phyloP scores from a whole-genome alignment of 2,329 filamentous ascomycete genomes.

The Capronia epimyces region DNA sequence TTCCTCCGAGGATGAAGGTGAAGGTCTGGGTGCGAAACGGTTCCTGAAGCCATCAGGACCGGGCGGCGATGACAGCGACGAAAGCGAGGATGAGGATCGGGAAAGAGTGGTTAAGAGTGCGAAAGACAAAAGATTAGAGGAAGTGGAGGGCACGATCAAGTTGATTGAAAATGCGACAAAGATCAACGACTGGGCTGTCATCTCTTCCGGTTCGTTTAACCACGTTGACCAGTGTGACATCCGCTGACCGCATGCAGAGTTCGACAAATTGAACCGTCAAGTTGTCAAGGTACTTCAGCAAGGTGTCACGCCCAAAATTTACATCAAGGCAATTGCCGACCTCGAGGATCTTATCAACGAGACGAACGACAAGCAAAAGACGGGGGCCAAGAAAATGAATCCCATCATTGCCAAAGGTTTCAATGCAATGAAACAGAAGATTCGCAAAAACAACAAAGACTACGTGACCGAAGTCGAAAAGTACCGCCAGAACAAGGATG shows the following conservation, averaged over 20 bases:
- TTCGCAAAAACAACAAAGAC: constrained; percentile 98
- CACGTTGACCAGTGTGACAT: not conserved
- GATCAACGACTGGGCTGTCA: constrained; percentile 95
- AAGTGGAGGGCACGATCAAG: constrained; percentile 83
- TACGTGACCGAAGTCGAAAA: constrained; percentile 80
- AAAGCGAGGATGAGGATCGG: constrained; percentile 78
- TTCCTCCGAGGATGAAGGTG: constrained; percentile 49
- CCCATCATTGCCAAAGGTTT: constrained; percentile 87
- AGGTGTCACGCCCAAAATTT: constrained; percentile 78
- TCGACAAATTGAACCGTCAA: constrained; percentile 88
- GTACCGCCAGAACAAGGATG: constrained; percentile 79
- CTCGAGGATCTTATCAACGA: constrained; percentile 93
- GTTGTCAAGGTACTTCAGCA: constrained; percentile 71
- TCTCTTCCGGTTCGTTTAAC: constrained; percentile 67
- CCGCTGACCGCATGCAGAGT: constrained; percentile 54
- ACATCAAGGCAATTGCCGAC: constrained; percentile 88
- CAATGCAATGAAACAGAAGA: constrained; percentile 95
- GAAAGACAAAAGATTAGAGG: constrained; percentile 94
- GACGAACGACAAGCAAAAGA: constrained; percentile 90
- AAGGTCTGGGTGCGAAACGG: constrained; percentile 65
- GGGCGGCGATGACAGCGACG: constrained; percentile 68
- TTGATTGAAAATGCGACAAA: constrained; percentile 94
- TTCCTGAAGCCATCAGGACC: constrained; percentile 62
- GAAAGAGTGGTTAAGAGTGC: constrained; percentile 89
- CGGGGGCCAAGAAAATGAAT: constrained; percentile 97